Evolutionary conservation across 768 basidiomycete genomes (phyloP).

Genomic region (Podaxis mareebaensis): DNA sequence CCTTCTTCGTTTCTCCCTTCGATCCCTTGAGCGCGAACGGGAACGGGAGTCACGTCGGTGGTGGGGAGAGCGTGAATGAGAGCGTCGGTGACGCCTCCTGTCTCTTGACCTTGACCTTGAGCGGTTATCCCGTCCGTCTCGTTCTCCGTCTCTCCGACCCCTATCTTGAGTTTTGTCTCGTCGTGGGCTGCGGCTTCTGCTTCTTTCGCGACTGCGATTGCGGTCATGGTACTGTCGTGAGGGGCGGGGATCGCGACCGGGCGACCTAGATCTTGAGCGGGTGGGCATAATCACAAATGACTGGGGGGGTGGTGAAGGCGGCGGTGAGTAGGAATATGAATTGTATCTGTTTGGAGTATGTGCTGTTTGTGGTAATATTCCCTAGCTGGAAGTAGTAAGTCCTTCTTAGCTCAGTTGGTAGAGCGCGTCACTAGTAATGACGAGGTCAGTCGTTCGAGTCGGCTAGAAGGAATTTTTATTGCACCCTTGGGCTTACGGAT

Average conservation of each 20-base stretch:
- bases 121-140: conserved; percentile 20
- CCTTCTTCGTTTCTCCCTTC: conserved; percentile 24
- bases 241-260: not conserved
- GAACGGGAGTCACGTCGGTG: conserved; percentile 27
- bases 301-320: not conserved
- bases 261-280: conserved; percentile 3
- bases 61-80: conserved; percentile 28
- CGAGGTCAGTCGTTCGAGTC: conserved; percentile 38
- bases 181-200: conserved; percentile 3
- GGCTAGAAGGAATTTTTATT: conserved; percentile 33
- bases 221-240: conserved; percentile 7
- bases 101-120: conserved; percentile 26
- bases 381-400: conserved; percentile 2
- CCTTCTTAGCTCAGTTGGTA: conserved; percentile 60
- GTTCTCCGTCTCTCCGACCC: conserved; percentile 7
- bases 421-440: conserved; percentile 57
- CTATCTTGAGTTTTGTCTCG: conserved; percentile 12
- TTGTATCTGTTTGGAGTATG: not conserved
- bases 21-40: conserved; percentile 26
- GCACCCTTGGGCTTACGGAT: not conserved
- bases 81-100: conserved; percentile 13
- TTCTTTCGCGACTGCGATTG: conserved; percentile 17
- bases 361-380: not conserved
- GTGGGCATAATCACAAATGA: not conserved
- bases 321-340: not conserved